These are phyloP conservation scores for Eimeria mitis DNA, from an alignment of 169 alveolate genomes.

Conservation along the genomic window DNA sequence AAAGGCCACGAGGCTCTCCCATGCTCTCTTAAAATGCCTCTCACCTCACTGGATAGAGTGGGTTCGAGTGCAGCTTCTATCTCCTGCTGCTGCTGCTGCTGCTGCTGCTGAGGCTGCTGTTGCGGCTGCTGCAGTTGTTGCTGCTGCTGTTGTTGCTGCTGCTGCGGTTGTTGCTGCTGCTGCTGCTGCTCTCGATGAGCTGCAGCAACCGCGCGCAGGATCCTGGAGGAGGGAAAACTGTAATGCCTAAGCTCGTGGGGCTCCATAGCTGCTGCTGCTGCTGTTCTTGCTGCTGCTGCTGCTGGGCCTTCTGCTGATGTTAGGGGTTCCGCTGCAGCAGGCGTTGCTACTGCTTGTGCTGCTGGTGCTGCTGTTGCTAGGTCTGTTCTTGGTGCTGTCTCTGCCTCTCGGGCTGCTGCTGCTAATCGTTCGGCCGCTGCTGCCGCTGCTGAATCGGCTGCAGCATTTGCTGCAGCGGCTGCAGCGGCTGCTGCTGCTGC, in stretches of 20 bases:
- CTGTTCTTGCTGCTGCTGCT: conserved; percentile 32
- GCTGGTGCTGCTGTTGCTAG: not conserved
- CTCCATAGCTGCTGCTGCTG: not conserved
- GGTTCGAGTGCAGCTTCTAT: not conserved
- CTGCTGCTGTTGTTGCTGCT: conserved; percentile 5
- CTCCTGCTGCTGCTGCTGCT: conserved; percentile 2
- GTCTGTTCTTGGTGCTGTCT: not conserved
- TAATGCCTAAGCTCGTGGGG: not conserved
- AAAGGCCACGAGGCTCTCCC: conserved; percentile 2
- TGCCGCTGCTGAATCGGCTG: not conserved
- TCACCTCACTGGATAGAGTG: not conserved
- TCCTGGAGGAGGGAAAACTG: conserved; percentile 1
- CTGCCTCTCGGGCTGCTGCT: not conserved
- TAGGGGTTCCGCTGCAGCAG: not conserved
- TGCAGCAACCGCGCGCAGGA: not conserved
- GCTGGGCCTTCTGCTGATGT: not conserved
- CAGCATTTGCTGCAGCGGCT: not conserved
- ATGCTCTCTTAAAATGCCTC: not conserved
- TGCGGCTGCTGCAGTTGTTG: conserved; percentile 6
- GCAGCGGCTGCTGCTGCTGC: not conserved
- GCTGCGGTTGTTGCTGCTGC: not conserved
- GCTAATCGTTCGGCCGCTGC: not conserved
- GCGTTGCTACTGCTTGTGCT: not conserved
- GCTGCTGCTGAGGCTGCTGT: not conserved
- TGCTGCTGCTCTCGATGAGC: conserved; percentile 36